Base-by-base conservation (phyloP, 306 rosid species). In the Cotoneaster glaucophyllus region DNA sequence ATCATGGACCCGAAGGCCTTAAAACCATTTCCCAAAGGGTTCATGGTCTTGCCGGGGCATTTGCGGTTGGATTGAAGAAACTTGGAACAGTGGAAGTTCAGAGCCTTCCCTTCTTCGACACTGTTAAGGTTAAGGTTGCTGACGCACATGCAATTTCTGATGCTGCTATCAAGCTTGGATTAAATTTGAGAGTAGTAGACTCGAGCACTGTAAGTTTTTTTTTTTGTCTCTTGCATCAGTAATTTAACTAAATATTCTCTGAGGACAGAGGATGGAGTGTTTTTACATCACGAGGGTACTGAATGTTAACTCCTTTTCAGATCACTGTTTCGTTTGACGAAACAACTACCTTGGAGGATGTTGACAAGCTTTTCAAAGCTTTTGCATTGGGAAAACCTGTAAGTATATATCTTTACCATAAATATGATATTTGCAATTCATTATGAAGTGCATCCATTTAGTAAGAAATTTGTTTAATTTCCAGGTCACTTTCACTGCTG, bases 1-100 rank as follows among this genome's bases (percentile, higher is more conserved):
- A 96, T 81, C 99, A 96, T 74, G 99, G 99, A 84, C 98, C 99
- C 18, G 93, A 86, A 82, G 99, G 99, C 73, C 97, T 96, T 78
- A 92, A 96, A 74, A 71, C 82, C 74, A 96, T 96, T 26, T 92
- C 88, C 8, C 86, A 89, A 62, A 85, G 99, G 73, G 96, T 86
- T 81, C 99, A 96, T 81, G 98, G 98, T 81, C 99, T 96, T 74
- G 98, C 99, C 39, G 97, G 98, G 32, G 87, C 61, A 19, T 89
- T 96, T 86, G 88, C 98, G 41, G 86, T 88, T 75, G 99, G 99
- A 79, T 44, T 96, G 68, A 90, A 91, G 94, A 96, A 96, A 77
- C 93, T 96, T 66, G 98, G 97, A 71, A 81, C 90, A 0, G 91
- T 77, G 34, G 98, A 96, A 87, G 99, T 96, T 82, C 98, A 90